phyloP scores from a whole-genome alignment of 495 filamentous ascomycete species.

The Bathelium albidoporum region DNA sequence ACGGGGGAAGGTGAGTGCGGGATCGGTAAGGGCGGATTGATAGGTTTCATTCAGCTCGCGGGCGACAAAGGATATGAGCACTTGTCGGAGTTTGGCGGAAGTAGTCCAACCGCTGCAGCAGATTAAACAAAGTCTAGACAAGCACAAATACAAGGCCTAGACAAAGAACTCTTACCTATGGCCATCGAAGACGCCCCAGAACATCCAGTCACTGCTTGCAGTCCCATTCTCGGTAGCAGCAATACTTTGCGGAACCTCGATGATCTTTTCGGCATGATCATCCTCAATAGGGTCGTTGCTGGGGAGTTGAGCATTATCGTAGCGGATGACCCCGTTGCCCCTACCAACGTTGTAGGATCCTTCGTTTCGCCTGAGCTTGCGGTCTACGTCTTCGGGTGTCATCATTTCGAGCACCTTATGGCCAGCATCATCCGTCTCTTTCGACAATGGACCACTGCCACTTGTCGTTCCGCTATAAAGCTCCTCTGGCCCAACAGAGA shows the following conservation, averaged over 20 bases:
- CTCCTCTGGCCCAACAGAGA: constrained; percentile 74
- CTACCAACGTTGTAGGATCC: constrained; percentile 84
- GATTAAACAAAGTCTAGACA: neutral
- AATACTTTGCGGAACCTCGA: constrained; percentile 62
- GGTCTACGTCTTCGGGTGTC: constrained; percentile 86
- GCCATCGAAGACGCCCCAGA: constrained; percentile 98
- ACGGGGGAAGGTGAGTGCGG: constrained; percentile 48
- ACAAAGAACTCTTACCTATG: constrained; percentile 56
- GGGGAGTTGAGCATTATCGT: constrained; percentile 89
- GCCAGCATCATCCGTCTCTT: constrained; percentile 71
- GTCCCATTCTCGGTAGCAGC: constrained; percentile 41
- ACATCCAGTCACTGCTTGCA: constrained; percentile 89
- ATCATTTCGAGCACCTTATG: constrained; percentile 86
- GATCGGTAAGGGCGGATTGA: constrained; percentile 59
- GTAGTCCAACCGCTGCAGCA: constrained; percentile 84
- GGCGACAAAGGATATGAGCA: constrained; percentile 82
- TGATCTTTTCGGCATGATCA: constrained; percentile 93
- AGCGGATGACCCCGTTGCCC: constrained; percentile 83
- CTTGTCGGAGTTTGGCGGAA: constrained; percentile 87
- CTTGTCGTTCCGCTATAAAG: constrained; percentile 71
- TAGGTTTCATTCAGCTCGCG: constrained; percentile 91
- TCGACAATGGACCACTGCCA: constrained; percentile 74
- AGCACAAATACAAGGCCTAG: neutral
- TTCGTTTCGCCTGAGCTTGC: constrained; percentile 79
- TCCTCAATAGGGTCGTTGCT: constrained; percentile 98